Evolutionary conservation across 768 basidiomycete species (phyloP), one percentile per base, ranked within the genome.

Genomic region (Amanita rubescens): DNA sequence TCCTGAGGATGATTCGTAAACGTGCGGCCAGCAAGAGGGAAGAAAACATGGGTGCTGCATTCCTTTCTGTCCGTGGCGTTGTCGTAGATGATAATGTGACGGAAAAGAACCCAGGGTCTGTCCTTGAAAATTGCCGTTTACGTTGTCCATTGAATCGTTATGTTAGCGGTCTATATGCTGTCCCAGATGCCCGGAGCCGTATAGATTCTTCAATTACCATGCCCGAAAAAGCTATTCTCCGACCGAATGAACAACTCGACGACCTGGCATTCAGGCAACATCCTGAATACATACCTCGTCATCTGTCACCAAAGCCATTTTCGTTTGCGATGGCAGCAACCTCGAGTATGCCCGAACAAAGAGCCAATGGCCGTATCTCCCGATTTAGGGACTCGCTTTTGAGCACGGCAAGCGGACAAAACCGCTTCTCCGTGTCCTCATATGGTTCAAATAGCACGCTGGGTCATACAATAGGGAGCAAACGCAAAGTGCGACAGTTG

Each of bases 401-500:
- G 55, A 70, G 68, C 56, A 55, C 55, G 15, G 27, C 71, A 11
- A 68, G 62, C 25, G 60, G 57, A 32, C 57, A 60, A 39, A 73
- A 70, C 48, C 68, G 71, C 44, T 73, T 73, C 60, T 75, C 75
- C 7, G 70, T 72, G 22, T 55, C 68, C 12, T 75, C 73, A 6
- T 60, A 68, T 39, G 61, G 64, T 17, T 73, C 73, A 19, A 34
- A 37, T 17, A 20, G 7, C 10, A 20, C 35, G 12, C 41, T 34
- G 35, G 64, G 55, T 34, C 59, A 66, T 6, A 67, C 70, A 33
- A 55, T 65, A 33, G 72, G 73, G 3, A 65, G 67, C 1, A 61
- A 67, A 22, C 79, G 81, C 58, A 79, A 78, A 65, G 77, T 87
- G 55, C 79, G 76, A 30, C 87, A 87, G 61, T 51, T 77, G 2